phyloP scores from a whole-genome alignment of 2,329 filamentous ascomycete species.

The Raffaelea albimanens region DNA sequence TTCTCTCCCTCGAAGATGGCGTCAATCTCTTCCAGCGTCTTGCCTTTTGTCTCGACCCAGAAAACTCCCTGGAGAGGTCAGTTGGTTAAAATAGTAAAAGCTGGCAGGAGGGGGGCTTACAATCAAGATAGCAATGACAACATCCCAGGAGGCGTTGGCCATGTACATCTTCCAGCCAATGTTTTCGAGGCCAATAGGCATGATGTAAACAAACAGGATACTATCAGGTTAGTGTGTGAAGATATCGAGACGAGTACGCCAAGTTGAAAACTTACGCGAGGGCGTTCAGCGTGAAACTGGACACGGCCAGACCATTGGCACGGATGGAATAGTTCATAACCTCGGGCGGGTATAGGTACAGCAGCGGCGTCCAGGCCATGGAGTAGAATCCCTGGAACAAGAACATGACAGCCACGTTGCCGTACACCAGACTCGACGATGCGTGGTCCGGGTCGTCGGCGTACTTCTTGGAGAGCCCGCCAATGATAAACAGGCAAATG shows the following conservation, averaged over 20 bases:
- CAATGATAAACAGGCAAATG: conserved; percentile 39
- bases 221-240: conserved; percentile 13
- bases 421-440: conserved; percentile 2
- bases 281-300: conserved; percentile 19
- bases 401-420: background rate
- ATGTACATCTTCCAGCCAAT: conserved; percentile 39
- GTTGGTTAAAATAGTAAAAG: no score
- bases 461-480: conserved; percentile 13
- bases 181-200: conserved; percentile 30
- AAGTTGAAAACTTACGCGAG: conserved; percentile 26
- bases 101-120: conserved; percentile 17
- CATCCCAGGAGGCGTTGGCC: conserved; percentile 33
- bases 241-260: conserved; percentile 31
- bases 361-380: conserved; percentile 1
- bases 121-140: conserved; percentile 28
- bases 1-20: conserved; percentile 24
- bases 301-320: conserved; percentile 34
- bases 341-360: conserved; percentile 1
- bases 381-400: conserved; percentile 1
- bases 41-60: conserved; percentile 29
- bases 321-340: conserved; percentile 31
- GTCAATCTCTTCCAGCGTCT: conserved; percentile 27
- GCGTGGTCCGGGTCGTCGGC: background rate
- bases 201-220: conserved; percentile 27
- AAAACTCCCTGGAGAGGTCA: conserved; percentile 20